These are phyloP conservation scores for Cyberlindnera amylophila DNA, from an alignment of 805 yeast genomes.

Conservation along the genomic window DNA sequence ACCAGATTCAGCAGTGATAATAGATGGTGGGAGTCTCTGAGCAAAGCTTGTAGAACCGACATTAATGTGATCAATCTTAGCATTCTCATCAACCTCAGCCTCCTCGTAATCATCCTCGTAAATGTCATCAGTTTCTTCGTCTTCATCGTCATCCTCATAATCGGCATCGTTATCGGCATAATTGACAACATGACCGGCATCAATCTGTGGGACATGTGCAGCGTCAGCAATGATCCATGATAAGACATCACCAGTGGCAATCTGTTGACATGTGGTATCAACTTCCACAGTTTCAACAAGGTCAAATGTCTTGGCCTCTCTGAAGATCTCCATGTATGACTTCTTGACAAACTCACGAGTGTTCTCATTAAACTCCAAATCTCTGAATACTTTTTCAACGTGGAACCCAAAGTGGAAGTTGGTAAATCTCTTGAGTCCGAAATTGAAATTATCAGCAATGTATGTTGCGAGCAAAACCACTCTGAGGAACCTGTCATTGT, in stretches of 20 bases:
- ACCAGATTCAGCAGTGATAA: slow-evolving; percentile 17
- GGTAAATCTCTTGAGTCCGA: slow-evolving; percentile 49
- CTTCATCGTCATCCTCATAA: slow-evolving; percentile 9
- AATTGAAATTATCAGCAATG: slow-evolving; percentile 48
- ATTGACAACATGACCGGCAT: slow-evolving; percentile 3
- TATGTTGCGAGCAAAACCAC: slow-evolving; percentile 47
- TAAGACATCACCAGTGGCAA: slow-evolving; percentile 4
- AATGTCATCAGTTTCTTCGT: slow-evolving; percentile 1
- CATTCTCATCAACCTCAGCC: background rate
- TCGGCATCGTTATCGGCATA: slow-evolving; percentile 17
- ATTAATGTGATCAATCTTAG: background rate
- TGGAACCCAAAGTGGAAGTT: slow-evolving; percentile 25
- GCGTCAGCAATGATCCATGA: slow-evolving; percentile 9
- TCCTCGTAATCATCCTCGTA: slow-evolving; percentile 1
- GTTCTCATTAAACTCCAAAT: slow-evolving; percentile 4
- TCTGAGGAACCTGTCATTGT: slow-evolving; percentile 48
- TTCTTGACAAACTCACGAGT: slow-evolving; percentile 10
- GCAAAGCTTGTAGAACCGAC: slow-evolving; percentile 1
- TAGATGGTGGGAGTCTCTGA: slow-evolving; percentile 2
- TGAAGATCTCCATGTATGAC: slow-evolving; percentile 13
- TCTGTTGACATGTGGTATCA: slow-evolving; percentile 5
- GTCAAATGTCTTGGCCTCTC: slow-evolving; percentile 14
- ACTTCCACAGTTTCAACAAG: slow-evolving; percentile 14
- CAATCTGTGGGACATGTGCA: background rate
- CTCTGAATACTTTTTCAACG: slow-evolving; percentile 13